Evolutionary conservation across 73 alveolate species (phyloP), one percentile per base, ranked within the genome.

Genomic region (Effrenium voratum): DNA sequence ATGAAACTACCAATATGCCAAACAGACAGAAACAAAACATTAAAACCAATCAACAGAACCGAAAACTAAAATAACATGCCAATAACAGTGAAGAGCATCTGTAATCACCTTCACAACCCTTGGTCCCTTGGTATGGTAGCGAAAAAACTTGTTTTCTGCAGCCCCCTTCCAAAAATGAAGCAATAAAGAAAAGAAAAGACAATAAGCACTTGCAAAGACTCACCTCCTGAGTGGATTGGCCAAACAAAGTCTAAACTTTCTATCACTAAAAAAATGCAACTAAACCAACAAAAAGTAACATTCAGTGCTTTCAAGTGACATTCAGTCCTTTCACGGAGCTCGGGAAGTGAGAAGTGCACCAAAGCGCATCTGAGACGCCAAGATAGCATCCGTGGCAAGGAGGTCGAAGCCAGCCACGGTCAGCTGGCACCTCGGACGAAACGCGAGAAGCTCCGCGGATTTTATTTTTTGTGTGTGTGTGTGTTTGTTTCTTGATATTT

Each of bases 381-480:
- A n/a, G 34, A 90, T 80, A 55, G 76, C 41, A 47, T 90, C 88
- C n/a, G 97, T 40, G 36, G 70, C 30, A 19, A 45, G 3, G 32
- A 90, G 97, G 57, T 70, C 97, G 59, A 68, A 90, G 30, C 97
- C 97, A 41, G 60, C 40, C 82, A 90, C 73, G 16, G 44, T 49
- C 52, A 90, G 45, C 40, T 46, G 46, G n/a, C 97, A 90, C 97
- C 97, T 90, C 15, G 34, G 94, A 26, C 3, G 10, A 47, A 28
- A 34, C 36, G 26, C 47, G 38, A 57, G n/a, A n/a, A n/a, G n/a
- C n/a, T n/a, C n/a, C n/a, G n/a, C n/a, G n/a, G n/a, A n/a, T n/a
- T n/a, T n/a, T n/a, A n/a, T n/a, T n/a, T n/a, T n/a, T n/a, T n/a
- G n/a, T n/a, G n/a, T n/a, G n/a, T n/a, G n/a, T n/a, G n/a, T n/a